Evolutionary conservation across 2,329 filamentous ascomycete genomes (phyloP).

Genomic region (Aureobasidium sp.): DNA sequence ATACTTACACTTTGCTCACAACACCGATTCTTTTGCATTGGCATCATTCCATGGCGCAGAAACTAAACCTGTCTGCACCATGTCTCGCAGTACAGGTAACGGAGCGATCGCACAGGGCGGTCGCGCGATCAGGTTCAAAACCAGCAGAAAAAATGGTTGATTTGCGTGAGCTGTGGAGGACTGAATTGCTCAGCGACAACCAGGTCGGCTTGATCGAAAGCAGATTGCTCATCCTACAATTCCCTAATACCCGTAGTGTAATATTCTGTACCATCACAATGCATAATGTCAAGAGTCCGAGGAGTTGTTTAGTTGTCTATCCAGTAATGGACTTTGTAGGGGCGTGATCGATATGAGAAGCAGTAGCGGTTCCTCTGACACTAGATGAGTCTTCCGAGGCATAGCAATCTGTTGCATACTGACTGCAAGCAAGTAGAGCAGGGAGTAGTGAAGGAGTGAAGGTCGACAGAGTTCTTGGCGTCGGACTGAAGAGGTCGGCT

Average conservation of each 20-base stretch:
- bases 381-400: background rate
- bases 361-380: background rate
- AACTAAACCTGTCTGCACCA: slow-evolving; percentile 67
- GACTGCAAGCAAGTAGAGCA: background rate
- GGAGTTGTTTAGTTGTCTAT: background rate
- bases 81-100: slow-evolving; percentile 65
- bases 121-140: slow-evolving; percentile 13
- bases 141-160: slow-evolving; percentile 4
- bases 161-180: background rate
- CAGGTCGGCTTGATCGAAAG: background rate
- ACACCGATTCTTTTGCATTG: slow-evolving; percentile 77
- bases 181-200: background rate
- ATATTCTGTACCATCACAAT: background rate
- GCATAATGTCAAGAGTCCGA: background rate
- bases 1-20: slow-evolving; percentile 90
- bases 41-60: slow-evolving; percentile 83
- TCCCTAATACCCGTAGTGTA: background rate
- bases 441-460: background rate
- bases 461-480: background rate
- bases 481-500: background rate
- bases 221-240: background rate
- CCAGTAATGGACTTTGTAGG: background rate
- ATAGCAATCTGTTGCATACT: background rate
- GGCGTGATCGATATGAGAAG: too few relatives aligned
- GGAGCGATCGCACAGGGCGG: slow-evolving; percentile 50